A percentile compares a stretch with the other conserved stretches of the same genome.
These are phyloP conservation scores for Inga laurina DNA, from an alignment of 306 rosid species.

Conservation along the genomic window DNA sequence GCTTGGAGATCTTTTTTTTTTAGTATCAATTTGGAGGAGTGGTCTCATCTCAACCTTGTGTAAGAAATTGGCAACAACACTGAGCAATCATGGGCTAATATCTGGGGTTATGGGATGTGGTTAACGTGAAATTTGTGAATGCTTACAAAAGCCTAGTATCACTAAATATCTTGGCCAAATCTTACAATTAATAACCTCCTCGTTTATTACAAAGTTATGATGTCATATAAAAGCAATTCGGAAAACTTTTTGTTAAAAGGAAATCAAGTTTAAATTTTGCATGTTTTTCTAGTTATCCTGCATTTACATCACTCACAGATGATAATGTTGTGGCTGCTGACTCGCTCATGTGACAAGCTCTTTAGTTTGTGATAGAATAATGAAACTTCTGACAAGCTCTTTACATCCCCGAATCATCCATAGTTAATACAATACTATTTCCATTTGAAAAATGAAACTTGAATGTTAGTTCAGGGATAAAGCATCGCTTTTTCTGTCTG, in stretches of 20 bases:
- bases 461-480: background rate
- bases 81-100: background rate
- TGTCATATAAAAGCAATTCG: background rate
- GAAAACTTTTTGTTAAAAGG: background rate
- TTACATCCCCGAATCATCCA: background rate
- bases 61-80: background rate
- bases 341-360: background rate
- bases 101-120: background rate
- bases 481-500: background rate
- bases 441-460: constrained; percentile 20
- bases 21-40: background rate
- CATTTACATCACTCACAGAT: background rate
- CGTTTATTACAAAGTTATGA: too few species aligned
- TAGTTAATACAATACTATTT: background rate
- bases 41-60: background rate
- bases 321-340: background rate
- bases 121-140: background rate
- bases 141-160: background rate
- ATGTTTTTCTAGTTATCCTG: background rate
- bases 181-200: background rate
- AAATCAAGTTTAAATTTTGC: background rate
- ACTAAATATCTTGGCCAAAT: background rate
- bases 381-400: background rate
- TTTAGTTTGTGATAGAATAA: constrained; percentile 1
- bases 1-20: background rate